phyloP scores from a whole-genome alignment of 352 stramenopile species.

The Thraustotheca clavata region DNA sequence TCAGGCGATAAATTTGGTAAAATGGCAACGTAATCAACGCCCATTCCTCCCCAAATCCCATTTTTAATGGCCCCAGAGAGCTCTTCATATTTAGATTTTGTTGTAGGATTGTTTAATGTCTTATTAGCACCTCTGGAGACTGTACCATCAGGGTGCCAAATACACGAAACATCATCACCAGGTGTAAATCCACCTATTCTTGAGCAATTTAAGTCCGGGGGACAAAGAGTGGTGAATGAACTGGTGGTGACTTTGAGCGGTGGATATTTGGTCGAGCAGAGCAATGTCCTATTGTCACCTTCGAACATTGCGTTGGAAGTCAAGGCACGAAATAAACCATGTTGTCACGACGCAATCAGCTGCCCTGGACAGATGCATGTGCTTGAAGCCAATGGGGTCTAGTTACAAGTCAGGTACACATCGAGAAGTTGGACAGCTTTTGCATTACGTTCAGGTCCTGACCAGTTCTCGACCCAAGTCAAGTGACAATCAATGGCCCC shows the following conservation, averaged over 20 bases:
- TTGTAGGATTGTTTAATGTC: neutral
- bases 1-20: neutral
- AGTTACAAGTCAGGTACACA: no score
- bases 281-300: neutral
- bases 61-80: neutral
- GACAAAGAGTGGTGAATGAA: neutral
- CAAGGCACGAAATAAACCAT: no score
- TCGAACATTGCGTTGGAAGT: neutral
- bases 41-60: neutral
- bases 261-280: neutral
- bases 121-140: conserved; percentile 4
- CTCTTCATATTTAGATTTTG: neutral
- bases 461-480: no score
- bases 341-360: no score
- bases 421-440: no score
- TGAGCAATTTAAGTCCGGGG: neutral
- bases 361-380: no score
- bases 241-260: neutral
- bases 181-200: neutral
- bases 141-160: conserved; percentile 11
- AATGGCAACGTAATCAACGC: neutral
- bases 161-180: conserved; percentile 7
- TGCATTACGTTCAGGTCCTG: no score
- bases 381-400: no score
- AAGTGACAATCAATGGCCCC: no score